Percentiles rank a stretch among this genome's conserved stretches.
These are phyloP conservation scores for Calophaca sinica DNA, from an alignment of 306 rosid species.

Conservation along the genomic window DNA sequence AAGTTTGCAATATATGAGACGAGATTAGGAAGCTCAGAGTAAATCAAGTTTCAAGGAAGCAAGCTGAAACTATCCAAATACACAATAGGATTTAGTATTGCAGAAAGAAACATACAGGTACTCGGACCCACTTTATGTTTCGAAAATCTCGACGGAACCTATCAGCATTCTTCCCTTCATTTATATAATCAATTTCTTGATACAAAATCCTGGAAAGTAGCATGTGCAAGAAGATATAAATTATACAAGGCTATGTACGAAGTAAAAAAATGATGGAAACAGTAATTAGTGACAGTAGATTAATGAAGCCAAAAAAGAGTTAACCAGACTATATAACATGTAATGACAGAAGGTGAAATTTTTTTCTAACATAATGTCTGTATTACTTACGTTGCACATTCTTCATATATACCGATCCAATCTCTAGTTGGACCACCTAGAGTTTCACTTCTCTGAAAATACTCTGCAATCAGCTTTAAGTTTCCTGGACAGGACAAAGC, in stretches of 20 bases:
- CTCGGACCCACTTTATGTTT: constrained; percentile 94
- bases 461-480: constrained; percentile 92
- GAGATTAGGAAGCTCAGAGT: background rate
- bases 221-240: constrained; percentile 29
- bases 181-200: constrained; percentile 93
- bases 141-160: constrained; percentile 88
- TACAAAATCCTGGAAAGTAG: constrained; percentile 76
- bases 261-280: constrained; percentile 2
- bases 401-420: constrained; percentile 94
- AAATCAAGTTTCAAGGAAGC: constrained; percentile 29
- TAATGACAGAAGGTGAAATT: constrained; percentile 19
- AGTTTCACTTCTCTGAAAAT: constrained; percentile 90
- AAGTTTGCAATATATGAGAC: constrained; percentile 10
- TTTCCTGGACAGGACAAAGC: constrained; percentile 63
- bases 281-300: background rate
- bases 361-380: constrained; percentile 21
- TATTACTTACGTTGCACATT: constrained; percentile 81
- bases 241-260: constrained; percentile 7
- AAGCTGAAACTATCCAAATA: constrained; percentile 33
- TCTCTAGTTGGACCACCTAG: constrained; percentile 90
- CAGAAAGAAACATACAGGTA: constrained; percentile 82
- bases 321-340: background rate
- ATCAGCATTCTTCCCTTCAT: constrained; percentile 94
- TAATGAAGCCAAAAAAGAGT: constrained; percentile 1
- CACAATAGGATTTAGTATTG: constrained; percentile 38